phyloP scores from a whole-genome alignment of 2,329 filamentous ascomycete genomes.

The Byssothecium circinans region DNA sequence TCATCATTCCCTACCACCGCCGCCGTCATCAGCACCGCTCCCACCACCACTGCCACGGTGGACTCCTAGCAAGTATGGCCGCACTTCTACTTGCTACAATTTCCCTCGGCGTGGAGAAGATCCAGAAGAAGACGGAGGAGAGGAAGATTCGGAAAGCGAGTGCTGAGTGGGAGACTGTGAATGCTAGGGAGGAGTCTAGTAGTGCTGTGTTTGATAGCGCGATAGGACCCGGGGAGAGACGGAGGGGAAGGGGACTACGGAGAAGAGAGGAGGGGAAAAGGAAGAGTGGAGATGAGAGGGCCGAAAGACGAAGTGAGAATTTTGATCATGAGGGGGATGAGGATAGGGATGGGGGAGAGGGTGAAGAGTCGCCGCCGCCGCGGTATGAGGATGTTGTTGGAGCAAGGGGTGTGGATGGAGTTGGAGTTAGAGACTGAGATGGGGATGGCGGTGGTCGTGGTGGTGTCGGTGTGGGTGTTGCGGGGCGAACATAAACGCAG shows the following conservation, averaged over 20 bases:
- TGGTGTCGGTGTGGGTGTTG: background rate
- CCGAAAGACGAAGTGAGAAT: too few species aligned
- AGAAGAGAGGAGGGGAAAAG: background rate
- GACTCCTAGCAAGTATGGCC: slow-evolving; percentile 1
- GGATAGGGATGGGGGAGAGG: slow-evolving; percentile 2
- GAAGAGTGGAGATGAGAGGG: too few species aligned
- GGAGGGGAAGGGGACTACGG: too few species aligned
- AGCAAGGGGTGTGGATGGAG: background rate
- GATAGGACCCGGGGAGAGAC: too few species aligned
- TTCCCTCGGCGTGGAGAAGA: slow-evolving; percentile 3
- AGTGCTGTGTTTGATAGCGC: too few species aligned
- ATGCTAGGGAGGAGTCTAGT: too few species aligned
- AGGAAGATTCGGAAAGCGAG: background rate
- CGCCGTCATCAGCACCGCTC: background rate
- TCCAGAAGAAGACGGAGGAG: slow-evolving; percentile 4
- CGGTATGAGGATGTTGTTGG: slow-evolving; percentile 9
- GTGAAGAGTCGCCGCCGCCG: slow-evolving; percentile 1
- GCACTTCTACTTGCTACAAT: slow-evolving; percentile 2
- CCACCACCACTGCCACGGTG: background rate
- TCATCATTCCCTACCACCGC: too few species aligned
- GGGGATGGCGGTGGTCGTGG: background rate
- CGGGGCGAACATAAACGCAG: background rate
- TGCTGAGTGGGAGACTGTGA: background rate
- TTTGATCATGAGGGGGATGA: slow-evolving; percentile 1
- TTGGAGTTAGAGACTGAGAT: background rate